Evolutionary conservation across 768 basidiomycete genomes (phyloP), one percentile per base, ranked within the genome.

Genomic region (Dentipellis fragilis): DNA sequence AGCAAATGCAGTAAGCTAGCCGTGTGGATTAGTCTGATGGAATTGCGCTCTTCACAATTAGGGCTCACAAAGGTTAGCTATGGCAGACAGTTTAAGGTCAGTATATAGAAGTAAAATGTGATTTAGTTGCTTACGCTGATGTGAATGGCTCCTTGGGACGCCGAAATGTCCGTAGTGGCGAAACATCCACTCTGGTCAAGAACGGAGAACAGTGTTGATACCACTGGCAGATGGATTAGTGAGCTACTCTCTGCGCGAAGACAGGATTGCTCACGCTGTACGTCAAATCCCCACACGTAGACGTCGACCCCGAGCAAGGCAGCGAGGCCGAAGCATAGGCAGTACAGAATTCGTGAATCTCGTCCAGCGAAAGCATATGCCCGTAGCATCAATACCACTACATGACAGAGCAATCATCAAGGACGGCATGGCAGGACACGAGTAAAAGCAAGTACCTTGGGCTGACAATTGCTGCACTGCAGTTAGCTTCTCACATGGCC

Each of bases 311-410:
- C 36, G 36, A 52, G 40, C 21, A 60, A 21, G 49, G 17, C 23
- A 11, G 34, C 17, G 36, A 60, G 54, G 22, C 17, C 23, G 14
- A 17, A 8, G 1, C 10, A 52, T 14, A 60, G 59, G 34, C n/a
- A 6, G 54, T 38, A 38, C 6, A 60, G 57, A 37, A 58, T 5
- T 1, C 10, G 10, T 22, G 19, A 47, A 34, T 3, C 37, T 29
- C 54, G 54, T 11, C 57, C 59, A 11, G 59, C 23, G 48, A 60
- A 60, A 3, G 59, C 57, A 16, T 60, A 58, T 9, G 59, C 51
- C 35, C 59, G 59, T 37, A 60, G 36, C 59, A 60, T 58, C 10
- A 60, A 42, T 17, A 60, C 57, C 21, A 55, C 59, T 60, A 17
- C 16, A 52, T 1, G 2, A n/a, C 21, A 19, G 42, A 3, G n/a